These are phyloP conservation scores for Epichloe glyceriae DNA, from an alignment of 2,329 filamentous ascomycete species.

Conservation along the genomic window DNA sequence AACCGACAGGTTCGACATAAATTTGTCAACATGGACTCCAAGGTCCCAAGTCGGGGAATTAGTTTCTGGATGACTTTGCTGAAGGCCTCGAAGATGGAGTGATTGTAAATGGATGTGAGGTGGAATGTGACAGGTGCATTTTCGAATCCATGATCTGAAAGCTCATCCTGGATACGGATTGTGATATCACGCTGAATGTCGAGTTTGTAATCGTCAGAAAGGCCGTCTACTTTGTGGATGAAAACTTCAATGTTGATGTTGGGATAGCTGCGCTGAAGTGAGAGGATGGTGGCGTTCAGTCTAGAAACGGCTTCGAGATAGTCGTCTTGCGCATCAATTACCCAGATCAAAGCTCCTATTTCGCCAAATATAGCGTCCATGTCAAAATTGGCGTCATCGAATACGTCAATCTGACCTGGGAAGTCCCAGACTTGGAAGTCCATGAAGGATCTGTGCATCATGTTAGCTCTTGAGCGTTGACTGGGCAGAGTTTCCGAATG, in stretches of 20 bases:
- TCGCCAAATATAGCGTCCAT: conserved; percentile 89
- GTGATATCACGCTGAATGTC: conserved; percentile 96
- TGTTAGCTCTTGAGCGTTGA: conserved; percentile 10
- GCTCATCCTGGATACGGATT: conserved; percentile 89
- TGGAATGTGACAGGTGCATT: conserved; percentile 92
- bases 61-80: conserved; percentile 97
- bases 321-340: conserved; percentile 96
- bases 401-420: conserved; percentile 80
- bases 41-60: conserved; percentile 80
- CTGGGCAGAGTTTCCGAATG: conserved; percentile 2
- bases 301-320: conserved; percentile 84
- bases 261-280: conserved; percentile 77
- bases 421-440: conserved; percentile 99
- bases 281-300: conserved; percentile 78
- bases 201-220: conserved; percentile 90
- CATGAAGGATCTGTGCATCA: conserved; percentile 71
- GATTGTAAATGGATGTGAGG: conserved; percentile 95
- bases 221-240: conserved; percentile 97
- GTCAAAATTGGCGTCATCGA: conserved; percentile 79
- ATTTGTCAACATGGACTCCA: conserved; percentile 89
- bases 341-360: conserved; percentile 92
- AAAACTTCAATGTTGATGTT: conserved; percentile 97
- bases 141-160: conserved; percentile 85
- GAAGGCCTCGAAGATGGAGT: conserved; percentile 96
- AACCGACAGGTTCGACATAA: conserved; percentile 88